Base-by-base conservation (phyloP, 768 basidiomycete genomes). In the Suillus luteus region DNA sequence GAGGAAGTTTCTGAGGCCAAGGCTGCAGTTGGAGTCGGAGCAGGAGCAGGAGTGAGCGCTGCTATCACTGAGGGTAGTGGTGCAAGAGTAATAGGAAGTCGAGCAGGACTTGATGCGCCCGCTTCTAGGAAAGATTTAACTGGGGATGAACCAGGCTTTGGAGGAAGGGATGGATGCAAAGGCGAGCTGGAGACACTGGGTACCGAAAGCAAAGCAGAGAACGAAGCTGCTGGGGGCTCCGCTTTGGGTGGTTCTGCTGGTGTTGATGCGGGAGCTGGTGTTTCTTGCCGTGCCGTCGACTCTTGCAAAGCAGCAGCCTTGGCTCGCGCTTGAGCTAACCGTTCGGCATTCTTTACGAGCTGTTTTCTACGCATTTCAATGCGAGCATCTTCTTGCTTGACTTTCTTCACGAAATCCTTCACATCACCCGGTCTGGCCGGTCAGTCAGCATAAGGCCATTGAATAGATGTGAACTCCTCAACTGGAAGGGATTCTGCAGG, bases 361-460 rank as follows among this genome's bases (percentile, higher is more conserved):
- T 75, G 69, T 62, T 78, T 79, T 69, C 72, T 84, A 44, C 83
- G 77, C 72, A 80, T 77, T 35, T 83, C 82, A 59, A 92, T 91
- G 27, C 82, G 80, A 24, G 76, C 78, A 66, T 93, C 89, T 70
- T 89, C 87, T 63, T 82, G 79, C 71, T 88, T 86, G 70, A 89
- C 79, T 73, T 89, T 87, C 72, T 85, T 88, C 49, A 90, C 81
- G 62, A 89, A 93, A 70, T 89, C 86, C 66, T 87, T 88, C 62
- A 92, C 85, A 62, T 89, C 88, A 9, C 90, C 90, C 49, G 88
- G 83, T 38, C 91, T 92, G 60, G 58, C 33, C 62, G 27, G 46
- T 46, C 37, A 15, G 59, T 69, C 35, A 64, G 64, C 44, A 17
- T 46, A 19, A 51, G 59, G 52, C 37, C 15, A 49, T 3, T 31